Evolutionary conservation across 2,329 filamentous ascomycete genomes (phyloP).

Genomic region (Gliomastix tumulicola): DNA sequence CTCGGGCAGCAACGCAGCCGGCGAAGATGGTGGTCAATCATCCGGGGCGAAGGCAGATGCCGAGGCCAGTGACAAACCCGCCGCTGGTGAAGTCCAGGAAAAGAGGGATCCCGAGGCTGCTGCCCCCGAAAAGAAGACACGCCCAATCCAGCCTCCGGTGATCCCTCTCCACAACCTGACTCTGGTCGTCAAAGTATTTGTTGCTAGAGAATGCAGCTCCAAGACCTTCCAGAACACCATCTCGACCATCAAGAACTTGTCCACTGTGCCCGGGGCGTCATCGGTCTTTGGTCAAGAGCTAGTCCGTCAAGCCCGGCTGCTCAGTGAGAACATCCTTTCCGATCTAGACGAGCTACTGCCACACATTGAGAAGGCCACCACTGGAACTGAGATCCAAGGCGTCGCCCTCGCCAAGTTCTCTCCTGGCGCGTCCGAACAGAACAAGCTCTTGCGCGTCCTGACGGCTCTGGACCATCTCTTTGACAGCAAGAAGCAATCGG

Average conservation of each 20-base stretch:
- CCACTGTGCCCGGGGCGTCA: conserved; percentile 84
- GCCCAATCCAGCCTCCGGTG: conserved; percentile 68
- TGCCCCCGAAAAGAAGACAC: conserved; percentile 39
- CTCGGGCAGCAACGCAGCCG: not conserved
- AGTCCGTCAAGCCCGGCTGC: conserved; percentile 73
- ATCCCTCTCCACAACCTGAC: conserved; percentile 86
- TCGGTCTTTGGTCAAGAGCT: conserved; percentile 89
- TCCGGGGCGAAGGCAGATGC: too few relatives aligned
- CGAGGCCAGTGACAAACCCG: too few relatives aligned
- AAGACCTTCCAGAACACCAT: conserved; percentile 98
- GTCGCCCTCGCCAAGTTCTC: conserved; percentile 93
- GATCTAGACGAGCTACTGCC: conserved; percentile 81
- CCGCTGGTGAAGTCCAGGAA: too few relatives aligned
- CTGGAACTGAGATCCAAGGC: conserved; percentile 91
- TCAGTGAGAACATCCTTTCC: conserved; percentile 77
- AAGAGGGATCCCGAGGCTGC: too few relatives aligned
- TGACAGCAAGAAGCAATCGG: conserved; percentile 65
- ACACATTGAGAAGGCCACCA: conserved; percentile 79
- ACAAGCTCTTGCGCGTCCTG: conserved; percentile 85
- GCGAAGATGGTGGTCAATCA: conserved; percentile 11
- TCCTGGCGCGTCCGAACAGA: conserved; percentile 90
- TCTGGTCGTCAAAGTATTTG: conserved; percentile 93
- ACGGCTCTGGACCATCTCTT: conserved; percentile 96
- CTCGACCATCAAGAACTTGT: conserved; percentile 97
- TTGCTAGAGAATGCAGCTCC: conserved; percentile 90